Conservation (phyloP, 352 stramenopile species). For the Phytophthora tentaculata region DNA sequence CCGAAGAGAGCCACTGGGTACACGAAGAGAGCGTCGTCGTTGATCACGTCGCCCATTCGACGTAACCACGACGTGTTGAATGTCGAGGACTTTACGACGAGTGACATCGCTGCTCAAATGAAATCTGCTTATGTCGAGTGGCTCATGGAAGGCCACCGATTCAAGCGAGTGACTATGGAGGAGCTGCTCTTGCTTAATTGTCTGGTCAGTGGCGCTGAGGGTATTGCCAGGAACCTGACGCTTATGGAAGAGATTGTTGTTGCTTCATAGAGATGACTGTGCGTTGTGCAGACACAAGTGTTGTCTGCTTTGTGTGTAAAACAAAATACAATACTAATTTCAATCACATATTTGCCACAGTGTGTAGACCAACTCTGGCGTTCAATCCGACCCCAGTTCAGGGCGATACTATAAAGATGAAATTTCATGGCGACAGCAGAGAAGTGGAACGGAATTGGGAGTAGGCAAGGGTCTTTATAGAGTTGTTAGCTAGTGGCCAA, state of each 20-base stretch:
- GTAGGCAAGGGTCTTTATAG: no score
- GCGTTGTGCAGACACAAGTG: background rate
- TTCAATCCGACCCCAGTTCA: no score
- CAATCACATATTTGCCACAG: background rate
- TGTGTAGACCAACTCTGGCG: no score
- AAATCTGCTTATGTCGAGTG: constrained; percentile 82
- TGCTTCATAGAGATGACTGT: constrained; percentile 44
- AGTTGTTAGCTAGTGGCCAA: no score
- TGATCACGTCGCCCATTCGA: constrained; percentile 63
- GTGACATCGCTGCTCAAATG: constrained; percentile 73
- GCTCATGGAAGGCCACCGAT: constrained; percentile 78
- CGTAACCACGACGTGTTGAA: constrained; percentile 85
- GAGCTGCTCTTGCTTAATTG: constrained; percentile 84
- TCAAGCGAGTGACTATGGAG: constrained; percentile 82
- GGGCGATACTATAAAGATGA: no score
- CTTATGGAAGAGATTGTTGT: constrained; percentile 81
- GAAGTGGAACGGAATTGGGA: no score
- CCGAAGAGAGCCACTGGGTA: constrained; percentile 20
- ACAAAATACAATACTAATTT: constrained; percentile 5
- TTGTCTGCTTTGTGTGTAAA: constrained; percentile 3
- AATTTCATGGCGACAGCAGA: no score
- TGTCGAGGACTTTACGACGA: constrained; percentile 79
- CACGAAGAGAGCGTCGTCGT: constrained; percentile 38
- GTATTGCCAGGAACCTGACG: constrained; percentile 75
- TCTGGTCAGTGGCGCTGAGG: constrained; percentile 80